These are phyloP conservation scores for Trypethelium eluteriae DNA, from an alignment of 495 filamentous ascomycete species.

Conservation along the genomic window DNA sequence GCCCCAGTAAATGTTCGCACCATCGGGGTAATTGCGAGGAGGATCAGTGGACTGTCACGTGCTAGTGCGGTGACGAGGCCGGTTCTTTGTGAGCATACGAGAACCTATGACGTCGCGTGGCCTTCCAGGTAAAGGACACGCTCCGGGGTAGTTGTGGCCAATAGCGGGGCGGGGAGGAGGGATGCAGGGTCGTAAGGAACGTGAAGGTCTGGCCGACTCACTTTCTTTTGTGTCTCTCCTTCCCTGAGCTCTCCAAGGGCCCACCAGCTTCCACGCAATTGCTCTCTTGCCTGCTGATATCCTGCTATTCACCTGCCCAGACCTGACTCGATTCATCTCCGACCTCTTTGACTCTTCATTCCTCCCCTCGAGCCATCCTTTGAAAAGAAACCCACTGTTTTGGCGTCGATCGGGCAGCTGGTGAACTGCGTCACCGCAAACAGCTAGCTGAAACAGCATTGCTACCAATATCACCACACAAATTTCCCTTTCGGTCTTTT, in stretches of 20 bases:
- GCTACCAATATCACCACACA: background rate
- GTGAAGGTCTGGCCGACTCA: no score
- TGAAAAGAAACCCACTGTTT: no score
- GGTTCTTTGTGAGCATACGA: background rate
- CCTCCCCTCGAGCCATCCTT: background rate
- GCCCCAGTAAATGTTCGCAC: no score
- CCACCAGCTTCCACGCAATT: background rate
- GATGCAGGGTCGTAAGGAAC: background rate
- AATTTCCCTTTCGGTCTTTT: background rate
- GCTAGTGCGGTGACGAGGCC: background rate
- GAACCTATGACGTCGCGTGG: background rate
- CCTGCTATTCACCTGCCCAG: background rate
- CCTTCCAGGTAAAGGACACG: background rate
- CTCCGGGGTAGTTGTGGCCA: background rate
- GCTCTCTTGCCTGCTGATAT: background rate
- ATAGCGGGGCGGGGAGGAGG: background rate
- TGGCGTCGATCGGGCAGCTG: background rate
- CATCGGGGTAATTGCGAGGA: background rate
- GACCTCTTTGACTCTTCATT: background rate
- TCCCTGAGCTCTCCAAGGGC: background rate
- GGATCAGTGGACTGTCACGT: background rate
- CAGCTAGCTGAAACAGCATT: background rate
- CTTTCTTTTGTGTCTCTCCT: conserved; percentile 10
- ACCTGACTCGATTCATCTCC: background rate
- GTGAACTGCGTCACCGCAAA: background rate